Evolutionary conservation across 768 basidiomycete genomes (phyloP).

Genomic region (Lactarius pseudohatsudake): DNA sequence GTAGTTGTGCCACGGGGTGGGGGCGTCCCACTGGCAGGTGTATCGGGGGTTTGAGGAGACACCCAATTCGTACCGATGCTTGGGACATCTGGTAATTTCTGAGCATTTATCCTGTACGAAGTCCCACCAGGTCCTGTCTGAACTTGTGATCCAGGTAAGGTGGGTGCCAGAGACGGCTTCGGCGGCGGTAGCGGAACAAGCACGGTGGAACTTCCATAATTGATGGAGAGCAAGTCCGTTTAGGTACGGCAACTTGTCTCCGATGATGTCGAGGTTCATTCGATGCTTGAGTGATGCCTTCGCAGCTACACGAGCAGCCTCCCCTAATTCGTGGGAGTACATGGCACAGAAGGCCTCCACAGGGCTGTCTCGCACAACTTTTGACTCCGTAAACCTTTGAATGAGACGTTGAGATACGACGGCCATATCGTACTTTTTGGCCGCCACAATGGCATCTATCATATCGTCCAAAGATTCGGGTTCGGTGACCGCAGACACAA

Average conservation of each 20-base stretch:
- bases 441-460: background rate
- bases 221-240: slow-evolving; percentile 3
- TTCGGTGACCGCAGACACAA: background rate
- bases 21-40: background rate
- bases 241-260: background rate
- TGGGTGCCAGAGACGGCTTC: background rate
- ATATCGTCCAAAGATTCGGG: background rate
- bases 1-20: background rate
- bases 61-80: background rate
- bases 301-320: slow-evolving; percentile 1
- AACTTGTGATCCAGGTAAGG: background rate
- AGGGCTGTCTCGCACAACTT: background rate
- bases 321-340: background rate
- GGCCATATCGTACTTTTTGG: slow-evolving; percentile 7
- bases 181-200: slow-evolving; percentile 1
- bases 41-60: no score
- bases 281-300: slow-evolving; percentile 7
- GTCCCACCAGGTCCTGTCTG: background rate
- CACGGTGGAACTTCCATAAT: slow-evolving; percentile 10
- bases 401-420: background rate
- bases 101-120: background rate
- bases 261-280: slow-evolving; percentile 4
- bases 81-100: background rate
- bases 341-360: background rate
- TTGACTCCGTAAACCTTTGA: background rate